A percentile compares a stretch with the other conserved stretches of the same genome.
Evolutionary conservation across 129 eudicot genomes (phyloP).

Genomic region (Flaveria brownii): DNA sequence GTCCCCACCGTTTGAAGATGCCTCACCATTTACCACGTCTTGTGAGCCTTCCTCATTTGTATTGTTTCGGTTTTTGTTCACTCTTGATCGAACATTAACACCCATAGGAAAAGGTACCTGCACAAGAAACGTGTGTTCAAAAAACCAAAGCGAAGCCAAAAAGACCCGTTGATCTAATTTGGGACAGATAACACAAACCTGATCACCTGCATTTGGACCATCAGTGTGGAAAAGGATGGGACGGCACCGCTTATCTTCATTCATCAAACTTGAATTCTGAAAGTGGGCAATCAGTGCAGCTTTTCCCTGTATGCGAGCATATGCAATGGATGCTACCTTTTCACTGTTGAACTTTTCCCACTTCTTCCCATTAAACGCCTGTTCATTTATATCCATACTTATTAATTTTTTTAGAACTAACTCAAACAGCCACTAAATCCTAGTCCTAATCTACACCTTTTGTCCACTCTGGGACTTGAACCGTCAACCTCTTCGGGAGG

Average conservation of each 20-base stretch:
- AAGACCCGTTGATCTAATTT: neutral
- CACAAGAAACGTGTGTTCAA: constrained; percentile 10
- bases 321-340: constrained; percentile 94
- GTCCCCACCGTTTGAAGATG: constrained; percentile 31
- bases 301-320: constrained; percentile 98
- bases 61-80: constrained; percentile 50
- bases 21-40: constrained; percentile 54
- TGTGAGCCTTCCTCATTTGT: constrained; percentile 51
- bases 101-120: constrained; percentile 98
- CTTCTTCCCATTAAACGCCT: constrained; percentile 95
- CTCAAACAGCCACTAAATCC: neutral
- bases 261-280: constrained; percentile 99
- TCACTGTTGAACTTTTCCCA: constrained; percentile 99
- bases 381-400: neutral
- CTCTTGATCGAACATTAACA: constrained; percentile 63
- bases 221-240: constrained; percentile 95
- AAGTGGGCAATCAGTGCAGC: constrained; percentile 93
- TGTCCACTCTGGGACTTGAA: no score
- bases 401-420: neutral
- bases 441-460: neutral
- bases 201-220: constrained; percentile 98
- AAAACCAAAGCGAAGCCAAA: neutral
- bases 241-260: constrained; percentile 95
- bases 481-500: no score
- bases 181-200: constrained; percentile 44